Evolutionary conservation across 495 filamentous ascomycete species (phyloP), one percentile per base, ranked within the genome.

Genomic region (Penicillium parvum): DNA sequence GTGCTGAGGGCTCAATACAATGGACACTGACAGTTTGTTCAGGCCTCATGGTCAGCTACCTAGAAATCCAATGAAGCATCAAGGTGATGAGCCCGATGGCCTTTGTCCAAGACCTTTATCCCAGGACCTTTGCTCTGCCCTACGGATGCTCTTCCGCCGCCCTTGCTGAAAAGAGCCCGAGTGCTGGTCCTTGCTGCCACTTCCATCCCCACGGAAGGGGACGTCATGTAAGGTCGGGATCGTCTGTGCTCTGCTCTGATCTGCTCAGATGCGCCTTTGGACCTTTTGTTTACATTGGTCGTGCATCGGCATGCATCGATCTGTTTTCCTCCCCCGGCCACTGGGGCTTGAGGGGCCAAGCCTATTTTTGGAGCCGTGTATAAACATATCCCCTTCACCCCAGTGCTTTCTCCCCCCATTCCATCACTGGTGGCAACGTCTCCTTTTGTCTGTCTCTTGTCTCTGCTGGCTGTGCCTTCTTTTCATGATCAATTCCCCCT

Each of bases 151-250:
- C 34, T 22, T 52, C 49, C 57, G 50, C 47, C 32, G 42, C 57
- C 66, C 66, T 70, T 70, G 65, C 68, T 65, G 56, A 52, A 35
- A 48, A n/a, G 36, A 22, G 42, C 47, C 54, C 61, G 58, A 30
- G 46, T 40, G 43, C 37, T 41, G 52, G 64, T 61, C 69, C 69
- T 72, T 72, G 59, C 69, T 60, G 62, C 56, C 56, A 42, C 50
- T 45, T 56, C n/a, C 64, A 67, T 67, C 68, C 65, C 63, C 68
- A 57, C 46, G 57, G 52, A 67, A 63, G 58, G 57, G 55, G 56
- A 61, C 49, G 52, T 46, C 54, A 70, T 72, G 69, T 63, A 72
- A 72, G 69, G 65, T 63, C 62, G 60, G 51, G 61, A 55, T 52
- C 45, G 60, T 66, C 66, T 53, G 63, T 69, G 64, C 64, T 45